These are phyloP conservation scores for Durusdinium trenchii DNA, from an alignment of 73 alveolate genomes.

Conservation along the genomic window DNA sequence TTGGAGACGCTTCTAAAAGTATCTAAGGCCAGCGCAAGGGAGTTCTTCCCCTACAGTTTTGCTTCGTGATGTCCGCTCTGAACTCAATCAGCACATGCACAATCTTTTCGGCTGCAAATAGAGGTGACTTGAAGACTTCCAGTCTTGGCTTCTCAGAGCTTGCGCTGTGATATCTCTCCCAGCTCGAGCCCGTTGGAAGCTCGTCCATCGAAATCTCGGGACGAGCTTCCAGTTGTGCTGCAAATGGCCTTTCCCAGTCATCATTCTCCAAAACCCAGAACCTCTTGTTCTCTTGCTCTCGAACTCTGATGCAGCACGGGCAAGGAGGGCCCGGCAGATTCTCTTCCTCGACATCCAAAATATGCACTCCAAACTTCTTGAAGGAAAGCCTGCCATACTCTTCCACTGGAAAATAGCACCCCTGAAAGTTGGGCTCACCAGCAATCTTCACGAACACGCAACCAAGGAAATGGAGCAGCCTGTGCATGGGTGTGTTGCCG, in stretches of 20 bases:
- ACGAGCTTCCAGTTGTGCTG: not conserved
- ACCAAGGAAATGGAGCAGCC: not conserved
- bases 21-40: slow-evolving; percentile 29
- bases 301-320: not conserved
- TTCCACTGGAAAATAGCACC: not conserved
- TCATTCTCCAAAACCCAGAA: not conserved
- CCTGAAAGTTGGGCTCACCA: not conserved
- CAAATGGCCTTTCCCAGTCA: not conserved
- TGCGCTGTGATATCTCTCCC: not conserved
- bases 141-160: not conserved
- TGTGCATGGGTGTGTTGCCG: slow-evolving; percentile 19
- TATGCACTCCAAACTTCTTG: not conserved
- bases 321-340: no score
- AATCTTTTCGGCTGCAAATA: not conserved
- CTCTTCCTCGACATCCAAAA: no score
- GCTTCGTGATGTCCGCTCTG: not conserved
- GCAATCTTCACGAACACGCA: not conserved
- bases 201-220: not conserved
- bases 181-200: not conserved
- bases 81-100: not conserved
- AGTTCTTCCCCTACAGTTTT: slow-evolving; percentile 9
- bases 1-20: no score
- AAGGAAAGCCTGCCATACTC: not conserved
- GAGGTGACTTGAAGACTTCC: not conserved
- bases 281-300: not conserved